Evolutionary conservation across 2,329 filamentous ascomycete genomes (phyloP), one percentile per base, ranked within the genome.

Genomic region (Phoma sp.): DNA sequence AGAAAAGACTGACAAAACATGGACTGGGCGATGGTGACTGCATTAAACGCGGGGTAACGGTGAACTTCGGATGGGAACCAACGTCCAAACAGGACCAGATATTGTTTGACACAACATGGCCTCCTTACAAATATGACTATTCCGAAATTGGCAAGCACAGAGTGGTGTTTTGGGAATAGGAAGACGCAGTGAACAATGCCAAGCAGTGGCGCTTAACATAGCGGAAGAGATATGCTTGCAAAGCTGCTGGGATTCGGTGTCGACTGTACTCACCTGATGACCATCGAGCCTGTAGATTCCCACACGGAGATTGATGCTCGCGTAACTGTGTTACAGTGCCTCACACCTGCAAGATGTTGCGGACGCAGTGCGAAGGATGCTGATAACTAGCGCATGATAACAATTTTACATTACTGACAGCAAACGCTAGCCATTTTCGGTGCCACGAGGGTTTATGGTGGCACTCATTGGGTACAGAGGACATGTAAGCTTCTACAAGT

Each of bases 321-420:
- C 32, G 46, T 46, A 37, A 55, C 25, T 33, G 14, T 3, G 11
- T 22, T 22, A 23, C 29, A 45, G 27, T 52, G 45, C 41, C 44
- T 39, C 22, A 52, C 11, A 9, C 23, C 41, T 54, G 38, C 43
- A 47, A 58, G 44, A 46, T 43, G 33, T 37, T 39, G 25, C 29
- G 18, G 32, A 61, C 52, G 54, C 58, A 58, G 59, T 59, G 40
- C 29, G 32, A 35, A 30, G 37, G 41, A 41, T 50, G 29, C 27
- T 29, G 46, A 22, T 18, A 36, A 40, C 36, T 42, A 50, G 56
- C 52, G 55, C 58, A 56, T 61, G 63, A 65, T 63, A 66, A 61
- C 50, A 60, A 59, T 53, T 59, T 61, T 55, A 49, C 49, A 42
- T 55, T 52, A 38, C 58, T 49, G 45, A 45, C 39, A 42, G 57